These are phyloP conservation scores for Xanthoconium separans DNA, from an alignment of 1,284 basidiomycete genomes.

Conservation along the genomic window DNA sequence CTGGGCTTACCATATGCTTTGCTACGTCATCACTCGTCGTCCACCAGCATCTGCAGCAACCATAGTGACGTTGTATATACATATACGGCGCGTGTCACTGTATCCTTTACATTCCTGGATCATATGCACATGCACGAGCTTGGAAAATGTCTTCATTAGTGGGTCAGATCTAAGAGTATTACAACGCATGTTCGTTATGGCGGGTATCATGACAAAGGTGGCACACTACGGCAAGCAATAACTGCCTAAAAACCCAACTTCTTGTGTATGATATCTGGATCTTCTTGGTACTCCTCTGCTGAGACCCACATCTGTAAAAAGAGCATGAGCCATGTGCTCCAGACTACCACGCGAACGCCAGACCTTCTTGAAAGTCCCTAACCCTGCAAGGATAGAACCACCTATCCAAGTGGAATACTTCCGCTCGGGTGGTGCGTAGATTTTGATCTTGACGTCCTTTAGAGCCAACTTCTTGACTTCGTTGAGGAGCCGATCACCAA, in stretches of 20 bases:
- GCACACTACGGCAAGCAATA: neutral
- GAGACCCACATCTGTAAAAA: slow-evolving; percentile 91
- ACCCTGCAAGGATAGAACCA: slow-evolving; percentile 91
- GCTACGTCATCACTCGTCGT: slow-evolving; percentile 39
- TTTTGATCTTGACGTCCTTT: slow-evolving; percentile 98
- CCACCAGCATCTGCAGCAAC: slow-evolving; percentile 35
- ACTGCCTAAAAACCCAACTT: slow-evolving; percentile 71
- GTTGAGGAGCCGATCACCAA: slow-evolving; percentile 92
- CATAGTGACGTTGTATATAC: slow-evolving; percentile 37
- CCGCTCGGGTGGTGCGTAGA: slow-evolving; percentile 98
- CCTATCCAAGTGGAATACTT: slow-evolving; percentile 99
- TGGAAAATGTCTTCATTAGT: slow-evolving; percentile 35
- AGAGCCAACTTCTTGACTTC: slow-evolving; percentile 97
- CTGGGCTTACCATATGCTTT: slow-evolving; percentile 28
- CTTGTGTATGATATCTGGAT: slow-evolving; percentile 97
- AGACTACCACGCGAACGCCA: slow-evolving; percentile 6
- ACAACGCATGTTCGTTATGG: slow-evolving; percentile 29
- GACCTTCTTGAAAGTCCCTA: slow-evolving; percentile 98
- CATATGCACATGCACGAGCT: slow-evolving; percentile 43
- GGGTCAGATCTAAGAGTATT: slow-evolving; percentile 31
- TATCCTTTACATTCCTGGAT: slow-evolving; percentile 40
- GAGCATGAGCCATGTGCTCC: slow-evolving; percentile 8
- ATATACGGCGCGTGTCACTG: slow-evolving; percentile 39
- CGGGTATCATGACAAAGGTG: too few relatives aligned
- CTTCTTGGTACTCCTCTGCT: slow-evolving; percentile 99